Conservation (phyloP, 2,329 filamentous ascomycete genomes). For the Tolypocladium tundrense region DNA sequence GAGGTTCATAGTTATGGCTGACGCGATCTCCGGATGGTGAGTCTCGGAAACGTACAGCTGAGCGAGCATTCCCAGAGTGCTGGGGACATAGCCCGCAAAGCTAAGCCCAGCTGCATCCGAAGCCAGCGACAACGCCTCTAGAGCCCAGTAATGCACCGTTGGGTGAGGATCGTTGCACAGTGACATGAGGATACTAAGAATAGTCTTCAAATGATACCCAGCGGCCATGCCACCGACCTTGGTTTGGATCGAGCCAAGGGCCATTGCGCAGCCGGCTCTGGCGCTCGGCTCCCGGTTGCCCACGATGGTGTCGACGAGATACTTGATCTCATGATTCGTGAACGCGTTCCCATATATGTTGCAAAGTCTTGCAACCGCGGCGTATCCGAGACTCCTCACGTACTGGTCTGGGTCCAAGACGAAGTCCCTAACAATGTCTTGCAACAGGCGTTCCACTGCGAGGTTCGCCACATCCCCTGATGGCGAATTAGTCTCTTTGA, state of each 20-base stretch:
- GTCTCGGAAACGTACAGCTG: constrained; percentile 88
- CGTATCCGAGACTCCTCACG: constrained; percentile 75
- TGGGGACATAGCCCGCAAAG: constrained; percentile 83
- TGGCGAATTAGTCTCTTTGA: constrained; percentile 65
- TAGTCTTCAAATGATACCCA: constrained; percentile 90
- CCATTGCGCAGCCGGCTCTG: constrained; percentile 87
- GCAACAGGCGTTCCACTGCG: constrained; percentile 74
- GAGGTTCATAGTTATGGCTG: constrained; percentile 77
- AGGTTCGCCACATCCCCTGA: constrained; percentile 63
- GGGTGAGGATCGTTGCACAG: constrained; percentile 92
- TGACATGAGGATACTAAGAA: constrained; percentile 96
- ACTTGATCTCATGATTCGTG: constrained; percentile 83
- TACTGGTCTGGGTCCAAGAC: constrained; percentile 77
- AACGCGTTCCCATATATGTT: constrained; percentile 75
- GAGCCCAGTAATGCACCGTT: constrained; percentile 89
- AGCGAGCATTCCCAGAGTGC: constrained; percentile 85
- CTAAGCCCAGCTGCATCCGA: constrained; percentile 87
- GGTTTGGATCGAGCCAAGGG: constrained; percentile 84
- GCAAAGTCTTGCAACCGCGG: constrained; percentile 78
- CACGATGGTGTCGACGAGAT: constrained; percentile 87
- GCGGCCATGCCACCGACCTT: constrained; percentile 97
- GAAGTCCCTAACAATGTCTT: constrained; percentile 63
- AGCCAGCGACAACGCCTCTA: constrained; percentile 77
- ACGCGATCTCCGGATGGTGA: constrained; percentile 75
- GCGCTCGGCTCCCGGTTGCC: constrained; percentile 87